These are phyloP conservation scores for Fraxinus angustifolia DNA, from an alignment of 305 asterid genomes.

Conservation along the genomic window DNA sequence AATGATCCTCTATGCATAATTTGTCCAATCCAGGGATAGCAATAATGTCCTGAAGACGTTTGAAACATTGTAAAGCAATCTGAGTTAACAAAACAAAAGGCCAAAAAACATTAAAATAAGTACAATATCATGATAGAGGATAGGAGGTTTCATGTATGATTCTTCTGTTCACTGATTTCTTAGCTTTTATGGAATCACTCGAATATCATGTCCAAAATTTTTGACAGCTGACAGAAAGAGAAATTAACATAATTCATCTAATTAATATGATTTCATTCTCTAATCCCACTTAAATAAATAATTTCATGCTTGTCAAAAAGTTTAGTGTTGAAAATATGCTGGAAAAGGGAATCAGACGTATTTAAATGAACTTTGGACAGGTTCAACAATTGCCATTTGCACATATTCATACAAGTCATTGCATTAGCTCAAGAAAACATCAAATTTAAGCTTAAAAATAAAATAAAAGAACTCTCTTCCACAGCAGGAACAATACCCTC, in stretches of 20 bases:
- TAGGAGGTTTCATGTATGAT: neutral
- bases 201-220: neutral
- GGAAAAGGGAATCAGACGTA: conserved; percentile 4
- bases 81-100: conserved; percentile 3
- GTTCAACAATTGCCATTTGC: conserved; percentile 6
- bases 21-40: no score
- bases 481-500: conserved; percentile 82
- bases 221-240: neutral
- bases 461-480: conserved; percentile 70
- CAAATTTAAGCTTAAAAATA: neutral
- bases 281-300: neutral
- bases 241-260: conserved; percentile 5
- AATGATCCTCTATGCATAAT: no score
- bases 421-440: neutral
- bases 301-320: neutral
- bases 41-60: no score
- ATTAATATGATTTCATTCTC: neutral
- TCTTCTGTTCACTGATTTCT: neutral
- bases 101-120: neutral
- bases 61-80: neutral
- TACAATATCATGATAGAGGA: neutral
- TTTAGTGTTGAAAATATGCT: neutral
- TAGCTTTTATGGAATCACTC: neutral
- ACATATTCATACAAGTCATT: neutral
- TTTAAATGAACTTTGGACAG: conserved; percentile 4